Evolutionary conservation across 1,139 yeast genomes (phyloP), one percentile per base, ranked within the genome.

Genomic region (Yamadazyma membranifaciens): DNA sequence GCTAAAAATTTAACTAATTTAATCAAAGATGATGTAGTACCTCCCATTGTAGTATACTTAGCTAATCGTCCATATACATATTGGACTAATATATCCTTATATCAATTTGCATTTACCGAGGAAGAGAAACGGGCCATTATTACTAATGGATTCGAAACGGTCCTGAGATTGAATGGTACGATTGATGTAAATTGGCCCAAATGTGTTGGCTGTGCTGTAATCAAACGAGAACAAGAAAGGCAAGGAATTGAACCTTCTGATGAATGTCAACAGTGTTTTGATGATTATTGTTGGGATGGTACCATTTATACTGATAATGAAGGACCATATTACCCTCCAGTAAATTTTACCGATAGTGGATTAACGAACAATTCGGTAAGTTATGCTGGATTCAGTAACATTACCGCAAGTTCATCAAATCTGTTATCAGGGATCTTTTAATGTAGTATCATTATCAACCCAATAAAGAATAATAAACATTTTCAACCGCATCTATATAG

Each of bases 271-370:
- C 45, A 55, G 38, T 69, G 75, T 44, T 70, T 71, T 51, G 45
- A 53, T 17, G 55, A 51, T 29, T 71, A 70, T 54, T 71, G 76
- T 45, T 71, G 76, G 75, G 63, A 66, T 42, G 75, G 75, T 2
- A 48, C 48, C 15, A 33, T 43, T 25, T 46, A 40, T 30, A n/a
- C n/a, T n/a, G 45, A 42, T 9, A 31, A 45, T 2, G 49, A 48
- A 31, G 45, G 31, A 13, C 47, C 49, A 9, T 50, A 49, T 33
- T 47, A 49, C 29, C 51, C 52, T 1, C 57, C 54, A 12, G 59
- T 60, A 5, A 63, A 64, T 41, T 64, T 61, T 41, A 64, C 69
- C 3, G 52, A 54, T 38, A 47, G 46, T 20, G 62, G 64, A 0
- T 49, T 62, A 34, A 65, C 69, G 17, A 62, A 65, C 41, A 62